A percentile compares a stretch with the other conserved stretches of the same genome.
phyloP scores from a whole-genome alignment of 1,139 yeast genomes.

The Geotrichum aggregatum region DNA sequence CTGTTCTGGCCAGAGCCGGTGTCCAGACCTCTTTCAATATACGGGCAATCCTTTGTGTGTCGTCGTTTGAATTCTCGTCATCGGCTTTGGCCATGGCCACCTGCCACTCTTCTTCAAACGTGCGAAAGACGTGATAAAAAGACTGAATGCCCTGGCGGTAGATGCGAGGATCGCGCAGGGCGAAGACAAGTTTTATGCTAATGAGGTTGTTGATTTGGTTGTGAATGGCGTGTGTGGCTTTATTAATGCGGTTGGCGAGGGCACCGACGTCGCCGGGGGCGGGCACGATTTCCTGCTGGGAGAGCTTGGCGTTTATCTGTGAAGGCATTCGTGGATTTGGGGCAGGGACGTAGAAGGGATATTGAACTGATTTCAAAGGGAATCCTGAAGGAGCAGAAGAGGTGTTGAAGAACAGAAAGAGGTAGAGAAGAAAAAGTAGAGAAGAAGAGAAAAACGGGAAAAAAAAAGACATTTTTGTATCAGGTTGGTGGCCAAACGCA shows the following conservation, averaged over 20 bases:
- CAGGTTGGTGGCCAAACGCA: too few relatives aligned
- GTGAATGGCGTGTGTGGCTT: conserved; percentile 61
- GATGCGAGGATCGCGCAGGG: conserved; percentile 67
- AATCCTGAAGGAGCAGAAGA: conserved; percentile 3
- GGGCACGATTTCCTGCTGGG: conserved; percentile 63
- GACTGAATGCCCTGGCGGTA: conserved; percentile 79
- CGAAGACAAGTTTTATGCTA: conserved; percentile 67
- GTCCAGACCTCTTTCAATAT: conserved; percentile 57
- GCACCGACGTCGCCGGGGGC: conserved; percentile 74
- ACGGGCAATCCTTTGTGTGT: conserved; percentile 28
- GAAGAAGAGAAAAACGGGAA: background rate
- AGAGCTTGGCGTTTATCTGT: conserved; percentile 28
- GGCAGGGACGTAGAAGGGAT: background rate
- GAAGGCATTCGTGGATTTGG: background rate
- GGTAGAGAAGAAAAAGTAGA: background rate
- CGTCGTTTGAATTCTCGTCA: too few relatives aligned
- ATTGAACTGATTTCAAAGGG: background rate
- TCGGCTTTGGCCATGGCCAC: conserved; percentile 44
- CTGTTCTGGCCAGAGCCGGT: conserved; percentile 65
- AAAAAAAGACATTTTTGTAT: background rate
- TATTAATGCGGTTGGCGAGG: conserved; percentile 72
- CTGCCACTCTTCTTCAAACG: conserved; percentile 51
- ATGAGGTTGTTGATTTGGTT: conserved; percentile 66
- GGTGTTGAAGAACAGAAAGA: background rate
- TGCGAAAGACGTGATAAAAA: conserved; percentile 68